phyloP scores from a whole-genome alignment of 2,329 filamentous ascomycete species.

The Trichoderma sp. region DNA sequence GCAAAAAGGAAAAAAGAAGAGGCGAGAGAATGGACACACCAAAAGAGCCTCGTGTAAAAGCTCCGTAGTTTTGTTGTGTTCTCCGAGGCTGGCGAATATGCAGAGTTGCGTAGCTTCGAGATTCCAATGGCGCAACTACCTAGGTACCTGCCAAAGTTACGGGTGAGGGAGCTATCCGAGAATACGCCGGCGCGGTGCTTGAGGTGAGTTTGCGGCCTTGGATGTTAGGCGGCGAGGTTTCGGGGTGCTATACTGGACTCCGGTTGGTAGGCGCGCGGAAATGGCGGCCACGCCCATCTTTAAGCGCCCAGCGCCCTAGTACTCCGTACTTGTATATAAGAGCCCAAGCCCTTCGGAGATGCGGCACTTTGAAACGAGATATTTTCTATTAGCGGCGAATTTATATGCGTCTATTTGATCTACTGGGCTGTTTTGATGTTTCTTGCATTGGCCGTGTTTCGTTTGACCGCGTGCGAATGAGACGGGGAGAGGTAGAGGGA shows the following conservation, averaged over 20 bases:
- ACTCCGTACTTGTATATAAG: too few relatives aligned
- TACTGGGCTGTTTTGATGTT: neutral
- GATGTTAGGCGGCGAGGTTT: slow-evolving; percentile 4
- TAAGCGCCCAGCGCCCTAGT: too few relatives aligned
- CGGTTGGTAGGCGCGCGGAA: slow-evolving; percentile 8
- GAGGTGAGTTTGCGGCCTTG: neutral
- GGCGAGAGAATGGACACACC: too few relatives aligned
- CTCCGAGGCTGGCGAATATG: neutral
- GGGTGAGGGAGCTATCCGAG: neutral
- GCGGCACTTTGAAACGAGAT: neutral
- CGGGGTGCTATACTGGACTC: neutral
- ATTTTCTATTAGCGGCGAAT: neutral
- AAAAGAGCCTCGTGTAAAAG: neutral
- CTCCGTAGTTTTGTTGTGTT: neutral
- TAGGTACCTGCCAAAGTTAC: neutral
- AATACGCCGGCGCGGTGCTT: neutral
- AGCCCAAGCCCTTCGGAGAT: neutral
- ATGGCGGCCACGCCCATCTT: neutral
- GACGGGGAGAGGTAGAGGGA: neutral
- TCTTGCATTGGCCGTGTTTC: neutral
- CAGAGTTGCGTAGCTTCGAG: neutral
- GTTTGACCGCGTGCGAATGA: neutral
- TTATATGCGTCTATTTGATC: neutral
- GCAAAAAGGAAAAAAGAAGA: neutral
- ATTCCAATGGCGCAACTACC: neutral